Evolutionary conservation across 257 asterid genomes (phyloP).

Genomic region (Salvia splendens): DNA sequence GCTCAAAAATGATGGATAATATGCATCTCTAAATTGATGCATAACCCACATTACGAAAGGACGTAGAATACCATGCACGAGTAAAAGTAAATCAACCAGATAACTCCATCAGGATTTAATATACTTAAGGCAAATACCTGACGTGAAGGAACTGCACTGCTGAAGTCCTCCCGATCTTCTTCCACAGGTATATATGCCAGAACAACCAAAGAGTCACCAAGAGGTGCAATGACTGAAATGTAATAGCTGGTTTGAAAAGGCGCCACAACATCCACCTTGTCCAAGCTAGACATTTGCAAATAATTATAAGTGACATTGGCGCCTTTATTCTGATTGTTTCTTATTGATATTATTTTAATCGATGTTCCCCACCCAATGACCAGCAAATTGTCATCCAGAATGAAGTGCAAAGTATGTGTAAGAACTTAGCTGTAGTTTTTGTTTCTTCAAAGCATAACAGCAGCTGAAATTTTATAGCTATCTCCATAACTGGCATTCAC

Average conservation of each 20-base stretch:
- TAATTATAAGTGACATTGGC: conserved; percentile 66
- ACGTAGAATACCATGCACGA: not conserved
- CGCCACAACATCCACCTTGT: conserved; percentile 93
- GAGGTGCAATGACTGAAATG: conserved; percentile 97
- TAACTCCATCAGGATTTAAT: conserved; percentile 5
- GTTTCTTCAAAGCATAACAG: not conserved
- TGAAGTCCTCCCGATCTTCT: conserved; percentile 85
- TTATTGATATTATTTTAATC: conserved; percentile 82
- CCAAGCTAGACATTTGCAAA: conserved; percentile 71
- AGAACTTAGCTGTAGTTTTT: not conserved
- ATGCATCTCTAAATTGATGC: conserved; percentile 7
- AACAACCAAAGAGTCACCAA: conserved; percentile 93
- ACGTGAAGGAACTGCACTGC: conserved; percentile 73
- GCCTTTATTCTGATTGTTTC: conserved; percentile 53
- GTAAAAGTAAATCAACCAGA: conserved; percentile 3
- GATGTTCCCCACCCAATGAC: conserved; percentile 99
- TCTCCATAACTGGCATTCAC: conserved; percentile 29
- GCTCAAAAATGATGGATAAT: conserved; percentile 14
- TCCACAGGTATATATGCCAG: conserved; percentile 87
- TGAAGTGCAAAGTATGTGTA: conserved; percentile 33
- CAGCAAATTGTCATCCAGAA: conserved; percentile 83
- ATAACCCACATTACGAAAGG: conserved; percentile 9
- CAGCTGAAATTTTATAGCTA: not conserved
- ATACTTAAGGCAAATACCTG: conserved; percentile 58
- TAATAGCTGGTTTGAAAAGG: conserved; percentile 92